Evolutionary conservation across 2,329 filamentous ascomycete species (phyloP), one percentile per base, ranked within the genome.

Genomic region (Colletotrichum trifolii): DNA sequence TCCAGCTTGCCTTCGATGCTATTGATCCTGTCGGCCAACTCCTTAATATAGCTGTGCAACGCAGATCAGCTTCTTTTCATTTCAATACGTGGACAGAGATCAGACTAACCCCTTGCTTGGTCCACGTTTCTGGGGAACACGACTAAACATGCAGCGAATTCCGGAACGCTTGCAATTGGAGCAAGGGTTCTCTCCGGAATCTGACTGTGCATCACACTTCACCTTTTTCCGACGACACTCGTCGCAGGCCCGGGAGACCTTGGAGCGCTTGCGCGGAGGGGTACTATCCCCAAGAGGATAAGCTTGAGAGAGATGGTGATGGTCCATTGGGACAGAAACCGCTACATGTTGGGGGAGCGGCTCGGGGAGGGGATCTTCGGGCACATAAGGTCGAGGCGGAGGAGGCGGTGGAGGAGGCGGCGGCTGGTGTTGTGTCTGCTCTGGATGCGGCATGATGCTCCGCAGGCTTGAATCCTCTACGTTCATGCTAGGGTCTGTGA

Each of bases 141-240:
- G 87, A 76, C 92, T 96, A 74, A 97, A 97, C 17, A 94, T 85
- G 77, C 94, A 97, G 25, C 83, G 82, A n/a, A 89, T 86, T n/a
- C 87, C 86, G 8, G 92, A 89, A 57, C 93, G 87, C 59, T 89
- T 88, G 75, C 94, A 97, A 72, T 93, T 95, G 3, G 91, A 91
- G 73, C 94, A 97, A 6, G 91, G 89, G 64, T 89, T 87, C 15
- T 91, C 87, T 13, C 88, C 89, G 6, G 85, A 85, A 74, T 96
- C 92, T 8, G 90, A 89, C 66, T 88, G 86, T 5, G 93, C 91
- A 78, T 97, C 93, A 72, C 94, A 97, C 73, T 93, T 92, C 65
- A 96, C 93, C 81, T 95, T 96, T 78, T 96, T 96, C 60, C 93
- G 87, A 47, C 94, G 86, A 74, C 93, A 97, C 74, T 96, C 93